Evolutionary conservation across 2,329 filamentous ascomycete species (phyloP).

Genomic region (Ceratocystiopsis brevicomis): DNA sequence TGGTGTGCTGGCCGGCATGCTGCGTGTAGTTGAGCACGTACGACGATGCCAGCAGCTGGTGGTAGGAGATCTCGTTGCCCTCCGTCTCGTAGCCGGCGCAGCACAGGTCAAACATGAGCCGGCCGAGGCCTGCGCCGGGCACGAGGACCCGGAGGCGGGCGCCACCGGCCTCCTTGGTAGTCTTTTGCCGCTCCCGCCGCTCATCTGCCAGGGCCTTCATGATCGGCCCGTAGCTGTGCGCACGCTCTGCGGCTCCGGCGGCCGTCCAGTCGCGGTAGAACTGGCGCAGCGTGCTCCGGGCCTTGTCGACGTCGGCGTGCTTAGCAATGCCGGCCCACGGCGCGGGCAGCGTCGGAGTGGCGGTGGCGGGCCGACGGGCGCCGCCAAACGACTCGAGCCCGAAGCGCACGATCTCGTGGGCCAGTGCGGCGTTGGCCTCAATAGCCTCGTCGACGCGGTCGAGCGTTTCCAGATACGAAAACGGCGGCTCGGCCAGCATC

Average conservation of each 20-base stretch:
- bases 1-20: constrained; percentile 40
- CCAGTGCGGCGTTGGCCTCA: constrained; percentile 68
- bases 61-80: constrained; percentile 93
- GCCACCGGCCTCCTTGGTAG: constrained; percentile 1
- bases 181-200: constrained; percentile 10
- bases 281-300: constrained; percentile 77
- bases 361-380: constrained; percentile 9
- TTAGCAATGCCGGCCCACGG: constrained; percentile 54
- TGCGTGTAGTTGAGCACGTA: constrained; percentile 54
- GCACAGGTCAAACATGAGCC: constrained; percentile 77
- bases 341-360: constrained; percentile 29
- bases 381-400: constrained; percentile 47
- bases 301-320: constrained; percentile 66
- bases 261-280: constrained; percentile 89
- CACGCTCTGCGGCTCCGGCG: constrained; percentile 55
- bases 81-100: constrained; percentile 53
- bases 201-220: constrained; percentile 42
- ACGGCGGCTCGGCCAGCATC: constrained; percentile 61
- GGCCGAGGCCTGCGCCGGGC: constrained; percentile 74
- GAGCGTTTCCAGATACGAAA: constrained; percentile 64
- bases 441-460: constrained; percentile 71
- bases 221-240: constrained; percentile 60
- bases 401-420: constrained; percentile 54
- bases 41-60: constrained; percentile 74
- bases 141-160: constrained; percentile 50